phyloP scores from a whole-genome alignment of 371 early-diverging fungal species.

The Caulochytrium protostelioides region DNA sequence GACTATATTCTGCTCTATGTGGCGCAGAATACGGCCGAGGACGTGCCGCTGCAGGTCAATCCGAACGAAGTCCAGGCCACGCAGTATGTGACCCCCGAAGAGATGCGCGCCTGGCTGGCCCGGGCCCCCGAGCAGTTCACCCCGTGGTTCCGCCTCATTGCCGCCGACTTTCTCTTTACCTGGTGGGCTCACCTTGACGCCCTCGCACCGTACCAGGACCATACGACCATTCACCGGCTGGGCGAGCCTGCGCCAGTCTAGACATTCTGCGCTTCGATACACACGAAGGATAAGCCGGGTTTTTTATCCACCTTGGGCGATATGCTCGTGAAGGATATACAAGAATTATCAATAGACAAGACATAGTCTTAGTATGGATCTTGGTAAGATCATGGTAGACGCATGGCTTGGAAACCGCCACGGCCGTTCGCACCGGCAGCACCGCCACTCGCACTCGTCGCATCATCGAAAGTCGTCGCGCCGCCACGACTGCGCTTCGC shows the following conservation, averaged over 20 bases:
- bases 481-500: no score
- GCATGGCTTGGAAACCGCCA: no score
- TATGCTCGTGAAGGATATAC: no score
- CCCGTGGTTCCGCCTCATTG: slow-evolving; percentile 90
- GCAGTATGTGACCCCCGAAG: slow-evolving; percentile 49
- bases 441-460: no score
- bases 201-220: slow-evolving; percentile 39
- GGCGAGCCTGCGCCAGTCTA: no score
- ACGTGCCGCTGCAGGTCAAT: slow-evolving; percentile 39
- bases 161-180: slow-evolving; percentile 63
- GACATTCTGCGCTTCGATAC: background rate
- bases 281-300: background rate
- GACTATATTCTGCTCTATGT: slow-evolving; percentile 72
- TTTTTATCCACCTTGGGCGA: no score
- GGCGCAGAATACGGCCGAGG: no score
- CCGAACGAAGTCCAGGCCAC: slow-evolving; percentile 61
- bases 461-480: no score
- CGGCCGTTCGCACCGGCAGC: no score
- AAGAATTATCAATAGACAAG: no score
- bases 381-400: no score
- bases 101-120: slow-evolving; percentile 45
- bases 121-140: slow-evolving; percentile 48
- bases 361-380: no score
- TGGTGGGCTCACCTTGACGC: slow-evolving; percentile 82
- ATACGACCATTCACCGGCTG: slow-evolving; percentile 49